Percentiles rank a stretch among this genome's conserved stretches.
phyloP scores from a whole-genome alignment of 495 filamentous ascomycete species.

The Aspergillus saccharolyticus region DNA sequence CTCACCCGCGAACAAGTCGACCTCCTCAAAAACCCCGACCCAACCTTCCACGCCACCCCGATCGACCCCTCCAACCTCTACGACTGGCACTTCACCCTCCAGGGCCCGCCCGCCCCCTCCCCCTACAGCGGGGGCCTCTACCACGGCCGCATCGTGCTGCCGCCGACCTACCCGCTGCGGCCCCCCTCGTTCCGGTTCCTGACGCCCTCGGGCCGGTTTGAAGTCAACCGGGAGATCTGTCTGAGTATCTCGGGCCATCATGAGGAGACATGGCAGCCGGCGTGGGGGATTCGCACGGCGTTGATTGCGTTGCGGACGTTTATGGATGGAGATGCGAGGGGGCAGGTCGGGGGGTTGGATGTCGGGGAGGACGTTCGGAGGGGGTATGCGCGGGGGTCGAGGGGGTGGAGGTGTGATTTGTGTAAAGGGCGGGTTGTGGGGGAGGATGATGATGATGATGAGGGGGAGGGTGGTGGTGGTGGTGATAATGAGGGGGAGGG shows the following conservation, averaged over 20 bases:
- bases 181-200: constrained; percentile 93
- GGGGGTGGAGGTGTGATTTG: constrained; percentile 56
- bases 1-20: constrained; percentile 75
- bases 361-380: constrained; percentile 56
- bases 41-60: constrained; percentile 77
- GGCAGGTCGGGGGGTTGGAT: constrained; percentile 88
- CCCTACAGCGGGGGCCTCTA: constrained; percentile 79
- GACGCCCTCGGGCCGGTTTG: constrained; percentile 88
- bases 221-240: constrained; percentile 95
- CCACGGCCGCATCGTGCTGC: constrained; percentile 92
- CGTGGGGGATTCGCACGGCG: constrained; percentile 80
- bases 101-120: constrained; percentile 76
- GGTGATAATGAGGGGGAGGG: constrained; percentile 25
- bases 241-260: constrained; percentile 90
- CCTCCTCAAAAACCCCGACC: constrained; percentile 67
- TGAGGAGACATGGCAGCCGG: constrained; percentile 97
- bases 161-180: constrained; percentile 79
- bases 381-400: constrained; percentile 59
- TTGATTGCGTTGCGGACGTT: constrained; percentile 50
- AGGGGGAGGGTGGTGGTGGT: constrained; percentile 32
- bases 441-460: constrained; percentile 26
- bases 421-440: constrained; percentile 40
- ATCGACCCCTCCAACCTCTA: constrained; percentile 79
- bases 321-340: constrained; percentile 47
- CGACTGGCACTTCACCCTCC: constrained; percentile 99